phyloP scores from a whole-genome alignment of 2,329 filamentous ascomycete genomes.

The Cordyceps pruinosa region DNA sequence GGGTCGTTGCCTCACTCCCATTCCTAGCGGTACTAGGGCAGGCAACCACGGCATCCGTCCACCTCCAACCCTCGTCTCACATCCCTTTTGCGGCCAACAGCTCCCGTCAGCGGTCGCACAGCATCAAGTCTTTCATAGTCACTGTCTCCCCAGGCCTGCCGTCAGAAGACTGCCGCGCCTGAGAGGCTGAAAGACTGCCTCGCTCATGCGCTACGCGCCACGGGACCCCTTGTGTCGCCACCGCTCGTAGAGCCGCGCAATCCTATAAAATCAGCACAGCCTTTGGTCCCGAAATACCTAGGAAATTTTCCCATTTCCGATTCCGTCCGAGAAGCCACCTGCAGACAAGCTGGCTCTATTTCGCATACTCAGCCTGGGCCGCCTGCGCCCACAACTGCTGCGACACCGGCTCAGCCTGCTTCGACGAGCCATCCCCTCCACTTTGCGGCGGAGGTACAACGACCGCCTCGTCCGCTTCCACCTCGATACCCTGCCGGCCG shows the following conservation, averaged over 20 bases:
- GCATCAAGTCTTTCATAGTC: background rate
- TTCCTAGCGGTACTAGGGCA: no score
- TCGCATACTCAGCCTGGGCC: slow-evolving; percentile 31
- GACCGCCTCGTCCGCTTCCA: slow-evolving; percentile 63
- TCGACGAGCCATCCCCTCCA: slow-evolving; percentile 61
- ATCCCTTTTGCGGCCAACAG: background rate
- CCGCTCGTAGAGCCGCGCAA: background rate
- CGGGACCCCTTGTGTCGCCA: slow-evolving; percentile 2
- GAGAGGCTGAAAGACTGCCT: background rate
- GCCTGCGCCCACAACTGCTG: slow-evolving; percentile 28
- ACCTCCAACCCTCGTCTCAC: background rate
- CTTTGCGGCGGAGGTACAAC: slow-evolving; percentile 54
- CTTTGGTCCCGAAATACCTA: background rate
- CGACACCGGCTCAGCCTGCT: slow-evolving; percentile 46
- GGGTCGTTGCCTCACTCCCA: no score
- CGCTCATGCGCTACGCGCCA: slow-evolving; percentile 6
- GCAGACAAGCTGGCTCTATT: slow-evolving; percentile 38
- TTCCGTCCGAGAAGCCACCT: background rate
- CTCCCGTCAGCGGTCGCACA: background rate
- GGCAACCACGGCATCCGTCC: no score
- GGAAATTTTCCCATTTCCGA: background rate
- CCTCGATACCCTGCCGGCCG: slow-evolving; percentile 64
- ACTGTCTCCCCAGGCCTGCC: background rate
- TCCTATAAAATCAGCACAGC: background rate
- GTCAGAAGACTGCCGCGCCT: slow-evolving; percentile 10